These are phyloP conservation scores for Mycena kentingensis DNA, from an alignment of 768 basidiomycete species.

Conservation along the genomic window DNA sequence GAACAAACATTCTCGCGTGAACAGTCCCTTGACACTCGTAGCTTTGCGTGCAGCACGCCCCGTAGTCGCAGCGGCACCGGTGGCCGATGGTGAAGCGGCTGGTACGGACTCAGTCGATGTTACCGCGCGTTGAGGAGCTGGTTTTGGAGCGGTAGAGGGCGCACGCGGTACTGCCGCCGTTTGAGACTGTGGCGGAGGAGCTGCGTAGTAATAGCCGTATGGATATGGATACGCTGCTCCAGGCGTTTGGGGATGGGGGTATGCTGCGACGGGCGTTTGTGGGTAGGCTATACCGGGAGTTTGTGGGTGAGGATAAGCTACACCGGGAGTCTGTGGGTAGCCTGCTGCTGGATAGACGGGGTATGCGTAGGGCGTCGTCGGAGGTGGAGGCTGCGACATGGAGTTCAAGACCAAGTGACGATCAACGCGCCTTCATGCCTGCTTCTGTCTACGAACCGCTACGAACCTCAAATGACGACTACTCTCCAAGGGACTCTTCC, in stretches of 20 bases:
- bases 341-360: neutral
- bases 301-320: neutral
- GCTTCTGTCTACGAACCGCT: no score
- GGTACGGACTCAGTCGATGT: neutral
- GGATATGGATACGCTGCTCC: neutral
- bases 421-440: no score
- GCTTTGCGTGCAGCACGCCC: constrained; percentile 61
- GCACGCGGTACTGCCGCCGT: neutral
- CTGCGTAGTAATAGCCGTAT: neutral
- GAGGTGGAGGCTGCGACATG: no score
- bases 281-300: neutral
- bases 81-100: constrained; percentile 41
- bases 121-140: neutral
- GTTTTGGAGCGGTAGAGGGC: neutral
- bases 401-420: no score
- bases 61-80: constrained; percentile 40
- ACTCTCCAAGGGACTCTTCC: constrained; percentile 60
- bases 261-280: neutral
- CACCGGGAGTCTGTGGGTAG: neutral
- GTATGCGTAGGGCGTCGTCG: no score
- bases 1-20: constrained; percentile 77
- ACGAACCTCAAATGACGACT: no score
- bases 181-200: neutral
- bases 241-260: neutral
- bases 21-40: constrained; percentile 71